A percentile compares a stretch with the other conserved stretches of the same genome.
phyloP scores from a whole-genome alignment of 2,329 filamentous ascomycete species.

The Talaromyces rugulosus region DNA sequence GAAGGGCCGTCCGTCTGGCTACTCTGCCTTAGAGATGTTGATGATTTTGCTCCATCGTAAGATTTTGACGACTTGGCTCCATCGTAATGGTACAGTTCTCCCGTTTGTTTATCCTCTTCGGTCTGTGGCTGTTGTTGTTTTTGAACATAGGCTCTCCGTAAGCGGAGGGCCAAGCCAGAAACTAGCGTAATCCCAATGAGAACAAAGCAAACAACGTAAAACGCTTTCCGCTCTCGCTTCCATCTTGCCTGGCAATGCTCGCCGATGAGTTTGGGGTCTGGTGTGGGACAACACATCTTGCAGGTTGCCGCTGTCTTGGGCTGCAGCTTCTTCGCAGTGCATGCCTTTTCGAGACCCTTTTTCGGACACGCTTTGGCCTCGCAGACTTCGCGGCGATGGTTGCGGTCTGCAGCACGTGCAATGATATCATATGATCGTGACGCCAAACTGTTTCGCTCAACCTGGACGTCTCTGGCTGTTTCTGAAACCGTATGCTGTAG shows the following conservation, averaged over 20 bases:
- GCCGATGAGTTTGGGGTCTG: conserved; percentile 11
- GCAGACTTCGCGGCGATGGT: conserved; percentile 9
- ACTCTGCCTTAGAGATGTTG: not conserved
- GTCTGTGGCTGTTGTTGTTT: not conserved
- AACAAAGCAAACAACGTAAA: conserved; percentile 15
- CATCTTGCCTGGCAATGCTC: conserved; percentile 14
- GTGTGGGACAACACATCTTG: conserved; percentile 15
- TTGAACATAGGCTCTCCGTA: conserved; percentile 12
- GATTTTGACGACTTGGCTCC: not conserved
- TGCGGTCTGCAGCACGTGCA: not conserved
- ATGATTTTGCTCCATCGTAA: not conserved
- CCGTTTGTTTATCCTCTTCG: conserved; percentile 3
- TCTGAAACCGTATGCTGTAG: not conserved
- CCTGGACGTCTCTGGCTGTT: not conserved
- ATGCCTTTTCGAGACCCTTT: conserved; percentile 11
- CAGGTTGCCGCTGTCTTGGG: conserved; percentile 11
- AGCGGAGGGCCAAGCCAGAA: conserved; percentile 10
- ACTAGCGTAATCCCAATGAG: conserved; percentile 9
- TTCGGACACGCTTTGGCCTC: conserved; percentile 13
- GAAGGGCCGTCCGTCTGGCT: not conserved
- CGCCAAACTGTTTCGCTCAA: not conserved
- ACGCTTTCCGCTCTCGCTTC: conserved; percentile 12
- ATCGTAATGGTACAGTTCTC: conserved; percentile 12
- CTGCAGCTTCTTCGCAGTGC: conserved; percentile 3
- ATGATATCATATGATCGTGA: not conserved